These are phyloP conservation scores for Singerocomus rubriflavus DNA, from an alignment of 1,284 basidiomycete genomes.

Conservation along the genomic window DNA sequence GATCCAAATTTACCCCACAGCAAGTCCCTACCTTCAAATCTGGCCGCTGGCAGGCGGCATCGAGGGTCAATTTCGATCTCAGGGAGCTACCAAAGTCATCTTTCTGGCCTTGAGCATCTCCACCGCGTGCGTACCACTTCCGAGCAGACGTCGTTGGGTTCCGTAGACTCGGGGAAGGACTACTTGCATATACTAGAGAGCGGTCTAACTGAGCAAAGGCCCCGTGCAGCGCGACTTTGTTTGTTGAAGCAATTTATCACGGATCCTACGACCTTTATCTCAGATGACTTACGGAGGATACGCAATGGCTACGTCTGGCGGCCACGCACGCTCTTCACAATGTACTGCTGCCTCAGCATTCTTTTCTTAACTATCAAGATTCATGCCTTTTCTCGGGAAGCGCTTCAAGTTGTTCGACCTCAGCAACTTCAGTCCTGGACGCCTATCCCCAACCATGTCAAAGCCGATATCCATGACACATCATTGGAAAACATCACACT, in stretches of 20 bases:
- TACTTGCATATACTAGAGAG: conserved; percentile 21
- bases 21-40: conserved; percentile 27
- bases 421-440: neutral
- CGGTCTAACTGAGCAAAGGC: conserved; percentile 17
- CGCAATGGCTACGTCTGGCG: conserved; percentile 28
- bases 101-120: conserved; percentile 42
- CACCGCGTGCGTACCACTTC: conserved; percentile 37
- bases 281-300: conserved; percentile 24
- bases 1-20: conserved; percentile 20
- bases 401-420: neutral
- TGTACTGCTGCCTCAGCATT: conserved; percentile 43
- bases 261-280: conserved; percentile 25
- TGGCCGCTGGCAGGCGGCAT: conserved; percentile 17
- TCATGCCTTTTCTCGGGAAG: conserved; percentile 6
- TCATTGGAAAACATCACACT: conserved; percentile 22
- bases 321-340: conserved; percentile 33
- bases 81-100: conserved; percentile 45
- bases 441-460: neutral
- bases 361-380: conserved; percentile 36
- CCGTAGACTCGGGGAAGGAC: conserved; percentile 5
- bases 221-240: conserved; percentile 17
- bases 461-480: neutral
- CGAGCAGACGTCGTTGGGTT: conserved; percentile 19
- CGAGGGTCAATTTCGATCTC: conserved; percentile 32
- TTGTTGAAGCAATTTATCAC: conserved; percentile 17